These are phyloP conservation scores for Fonsecaea pugnacius DNA, from an alignment of 2,329 filamentous ascomycete genomes.

Conservation along the genomic window DNA sequence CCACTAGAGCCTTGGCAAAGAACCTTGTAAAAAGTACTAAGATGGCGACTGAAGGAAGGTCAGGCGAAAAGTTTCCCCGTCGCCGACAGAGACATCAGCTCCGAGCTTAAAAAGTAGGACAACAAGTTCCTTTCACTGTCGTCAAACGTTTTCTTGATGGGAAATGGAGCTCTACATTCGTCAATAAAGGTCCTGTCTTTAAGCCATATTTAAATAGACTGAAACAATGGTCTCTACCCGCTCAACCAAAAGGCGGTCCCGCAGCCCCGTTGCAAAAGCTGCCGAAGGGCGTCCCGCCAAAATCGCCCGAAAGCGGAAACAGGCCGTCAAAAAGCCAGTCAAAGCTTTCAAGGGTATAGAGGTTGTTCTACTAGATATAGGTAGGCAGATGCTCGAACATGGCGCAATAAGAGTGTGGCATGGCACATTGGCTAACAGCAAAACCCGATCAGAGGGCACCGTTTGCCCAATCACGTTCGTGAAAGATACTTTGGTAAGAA, in stretches of 20 bases:
- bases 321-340: background rate
- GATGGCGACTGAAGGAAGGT: background rate
- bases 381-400: slow-evolving; percentile 2
- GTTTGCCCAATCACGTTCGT: slow-evolving; percentile 35
- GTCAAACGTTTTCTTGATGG: background rate
- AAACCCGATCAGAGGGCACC: slow-evolving; percentile 30
- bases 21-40: background rate
- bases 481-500: slow-evolving; percentile 32
- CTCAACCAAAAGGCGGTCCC: slow-evolving; percentile 23
- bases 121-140: background rate
- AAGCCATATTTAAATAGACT: background rate
- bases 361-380: slow-evolving; percentile 25
- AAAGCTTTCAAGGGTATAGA: slow-evolving; percentile 14
- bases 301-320: slow-evolving; percentile 1
- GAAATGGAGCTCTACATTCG: background rate
- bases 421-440: slow-evolving; percentile 3
- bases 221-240: slow-evolving; percentile 23
- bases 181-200: no score
- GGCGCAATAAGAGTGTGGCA: background rate
- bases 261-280: slow-evolving; percentile 11
- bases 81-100: background rate
- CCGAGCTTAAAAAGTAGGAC: background rate
- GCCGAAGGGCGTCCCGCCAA: slow-evolving; percentile 11
- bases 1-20: background rate
- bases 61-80: background rate